phyloP scores from a whole-genome alignment of 495 filamentous ascomycete species.

The Xylaria nigripes region DNA sequence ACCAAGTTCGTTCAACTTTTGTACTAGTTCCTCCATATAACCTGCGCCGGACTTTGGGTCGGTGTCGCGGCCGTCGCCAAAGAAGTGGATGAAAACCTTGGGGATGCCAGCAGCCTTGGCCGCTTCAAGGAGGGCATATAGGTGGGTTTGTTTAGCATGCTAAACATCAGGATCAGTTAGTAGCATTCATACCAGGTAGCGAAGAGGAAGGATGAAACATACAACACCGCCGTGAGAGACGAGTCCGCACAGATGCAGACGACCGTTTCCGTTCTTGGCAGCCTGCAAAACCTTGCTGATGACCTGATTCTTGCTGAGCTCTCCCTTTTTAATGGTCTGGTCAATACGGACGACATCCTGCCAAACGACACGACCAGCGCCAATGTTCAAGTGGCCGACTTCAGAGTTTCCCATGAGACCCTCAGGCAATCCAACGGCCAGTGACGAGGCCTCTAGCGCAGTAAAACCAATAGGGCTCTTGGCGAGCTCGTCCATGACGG shows the following conservation, averaged over 20 bases:
- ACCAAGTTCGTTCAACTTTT: conserved; percentile 72
- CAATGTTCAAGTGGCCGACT: conserved; percentile 97
- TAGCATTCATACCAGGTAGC: too few relatives aligned
- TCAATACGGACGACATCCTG: conserved; percentile 99
- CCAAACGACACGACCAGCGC: conserved; percentile 95
- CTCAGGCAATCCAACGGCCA: conserved; percentile 91
- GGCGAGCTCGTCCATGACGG: conserved; percentile 78
- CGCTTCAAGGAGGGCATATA: conserved; percentile 75
- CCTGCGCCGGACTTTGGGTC: conserved; percentile 84
- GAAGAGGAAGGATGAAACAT: conserved; percentile 18
- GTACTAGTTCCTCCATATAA: conserved; percentile 78
- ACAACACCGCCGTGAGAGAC: conserved; percentile 91
- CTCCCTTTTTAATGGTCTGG: conserved; percentile 81
- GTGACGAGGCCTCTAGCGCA: conserved; percentile 87
- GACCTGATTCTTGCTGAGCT: conserved; percentile 68
- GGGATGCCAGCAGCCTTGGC: conserved; percentile 83
- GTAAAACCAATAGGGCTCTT: conserved; percentile 70
- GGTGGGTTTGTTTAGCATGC: conserved; percentile 90
- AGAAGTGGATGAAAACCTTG: conserved; percentile 96
- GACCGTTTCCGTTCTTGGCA: conserved; percentile 83
- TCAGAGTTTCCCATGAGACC: conserved; percentile 98
- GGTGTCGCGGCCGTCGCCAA: conserved; percentile 94
- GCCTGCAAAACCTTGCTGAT: conserved; percentile 67
- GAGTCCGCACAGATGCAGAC: conserved; percentile 83
- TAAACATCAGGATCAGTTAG: conserved; percentile 21